Evolutionary conservation across 2,329 filamentous ascomycete genomes (phyloP), one percentile per base, ranked within the genome.

Genomic region (Pseudogymnoascus sp.): DNA sequence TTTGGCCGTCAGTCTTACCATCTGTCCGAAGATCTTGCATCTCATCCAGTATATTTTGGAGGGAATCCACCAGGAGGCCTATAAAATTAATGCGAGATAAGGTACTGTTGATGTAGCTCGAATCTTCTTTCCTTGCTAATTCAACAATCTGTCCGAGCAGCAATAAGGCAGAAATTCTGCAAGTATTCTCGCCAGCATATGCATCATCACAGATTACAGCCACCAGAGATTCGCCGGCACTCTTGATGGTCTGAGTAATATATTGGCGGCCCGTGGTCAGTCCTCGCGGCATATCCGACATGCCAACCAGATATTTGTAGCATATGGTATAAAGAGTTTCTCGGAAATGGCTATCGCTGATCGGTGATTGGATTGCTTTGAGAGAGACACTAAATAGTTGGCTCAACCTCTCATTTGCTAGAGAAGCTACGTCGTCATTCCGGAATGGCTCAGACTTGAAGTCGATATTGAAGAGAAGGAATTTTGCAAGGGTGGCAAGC

Each of bases 161-260:
- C 37, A 97, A 82, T 45, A 97, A 79, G 9, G 94, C 92, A 0
- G 93, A 88, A 3, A 95, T 86, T 71, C 95, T 89, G 73, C 90
- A 95, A 10, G 82, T 83, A 37, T 89, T 83, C 70, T 93, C 88
- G 39, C 92, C 91, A 63, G 88, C 87, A 72, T 92, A 93, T 18
- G 92, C 92, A 76, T 99, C 94, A 70, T 99, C 94, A 71, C 92
- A 97, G 45, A 97, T 81, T 27, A 91, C 86, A 68, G 93, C 91
- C 64, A 97, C 82, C 39, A 97, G 79, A 61, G 89, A 83, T 69
- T 91, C 89, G 39, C 94, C 92, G 48, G 91, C 86, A 4, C 87
- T 85, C 72, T 90, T 91, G 67, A 95, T 82, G 1, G 89, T 87
- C 71, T 89, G 82, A 40, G 85, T 80, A 58, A 76, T 84, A 64